Base-by-base conservation (phyloP, 2,329 filamentous ascomycete genomes). In the Arthrobotrys iridis region DNA sequence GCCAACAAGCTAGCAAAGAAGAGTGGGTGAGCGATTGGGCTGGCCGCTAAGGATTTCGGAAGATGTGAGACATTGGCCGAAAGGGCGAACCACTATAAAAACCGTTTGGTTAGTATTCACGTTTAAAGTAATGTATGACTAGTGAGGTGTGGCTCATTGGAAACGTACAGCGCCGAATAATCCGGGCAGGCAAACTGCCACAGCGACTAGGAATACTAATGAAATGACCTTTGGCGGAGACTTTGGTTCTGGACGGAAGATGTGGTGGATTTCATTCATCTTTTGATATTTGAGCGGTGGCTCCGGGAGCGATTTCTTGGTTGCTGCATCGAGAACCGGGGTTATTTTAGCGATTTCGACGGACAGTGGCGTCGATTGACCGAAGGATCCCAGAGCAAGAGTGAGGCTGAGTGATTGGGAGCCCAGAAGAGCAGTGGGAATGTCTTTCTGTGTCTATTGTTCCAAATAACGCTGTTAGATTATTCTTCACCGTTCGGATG, bases 1-100 rank as follows among this genome's bases (percentile, higher is more conserved):
- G 89, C 89, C 40, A 97, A 76, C 66, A 99, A 88, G 3, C 93
- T 97, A 59, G 91, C 91, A 79, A 96, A 91, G 85, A 98, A 99
- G 33, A 93, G 82, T 28, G 85, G 85, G 81, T 99, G 94, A 3
- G 94, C 90, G 45, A 97, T 79, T 1, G 95, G 94, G 0, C 93
- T 91, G 20, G 87, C 85, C 70, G 88, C 85, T 58, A 97, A 83
- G 6, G 95, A 94, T 81, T 91, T 90, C 60, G 87, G 82, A 0
- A 95, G 83, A 81, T 98, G 93, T 80, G 87, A 87, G 75, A 93
- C 80, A 82, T 99, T 99, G 79, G 89, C 94, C 76, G 94, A 94
- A 58, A 97, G 86, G 60, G 87, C 84, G 72, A 89, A 82, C 94
- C 94, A 99, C 90, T 93, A 76, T 77, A 67, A 35, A 35, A 18